Evolutionary conservation across 352 stramenopile species (phyloP).

Genomic region (Bremia lactucae): DNA sequence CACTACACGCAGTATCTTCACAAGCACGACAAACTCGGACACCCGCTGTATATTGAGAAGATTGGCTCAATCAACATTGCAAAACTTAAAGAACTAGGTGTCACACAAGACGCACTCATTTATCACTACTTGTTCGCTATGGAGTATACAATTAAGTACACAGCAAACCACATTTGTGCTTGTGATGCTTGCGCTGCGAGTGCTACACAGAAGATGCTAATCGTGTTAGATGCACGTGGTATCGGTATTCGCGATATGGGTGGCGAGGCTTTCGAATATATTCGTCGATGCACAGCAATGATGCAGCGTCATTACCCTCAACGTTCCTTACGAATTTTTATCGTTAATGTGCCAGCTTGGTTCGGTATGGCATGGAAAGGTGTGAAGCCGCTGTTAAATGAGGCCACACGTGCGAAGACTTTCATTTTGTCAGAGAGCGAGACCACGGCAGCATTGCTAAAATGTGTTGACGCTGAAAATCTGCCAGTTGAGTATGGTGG

Average conservation of each 20-base stretch:
- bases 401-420: slow-evolving; percentile 82
- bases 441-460: slow-evolving; percentile 33
- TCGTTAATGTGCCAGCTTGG: slow-evolving; percentile 87
- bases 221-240: slow-evolving; percentile 56
- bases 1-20: slow-evolving; percentile 72
- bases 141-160: slow-evolving; percentile 78
- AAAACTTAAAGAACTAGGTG: slow-evolving; percentile 54
- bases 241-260: slow-evolving; percentile 75
- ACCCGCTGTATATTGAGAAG: slow-evolving; percentile 78
- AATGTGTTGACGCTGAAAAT: slow-evolving; percentile 51
- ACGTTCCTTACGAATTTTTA: slow-evolving; percentile 86
- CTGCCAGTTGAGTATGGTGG: slow-evolving; percentile 67
- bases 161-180: slow-evolving; percentile 38
- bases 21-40: slow-evolving; percentile 69
- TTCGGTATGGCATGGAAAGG: slow-evolving; percentile 89
- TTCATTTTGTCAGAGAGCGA: slow-evolving; percentile 72
- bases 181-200: slow-evolving; percentile 49
- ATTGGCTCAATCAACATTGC: slow-evolving; percentile 76
- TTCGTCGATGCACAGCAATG: slow-evolving; percentile 58
- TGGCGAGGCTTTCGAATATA: slow-evolving; percentile 71
- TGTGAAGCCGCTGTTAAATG: slow-evolving; percentile 74
- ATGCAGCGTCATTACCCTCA: slow-evolving; percentile 85
- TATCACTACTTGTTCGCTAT: slow-evolving; percentile 79
- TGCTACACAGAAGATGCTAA: slow-evolving; percentile 62
- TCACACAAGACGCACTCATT: slow-evolving; percentile 62